Evolutionary conservation across 2,329 filamentous ascomycete genomes (phyloP), one percentile per base, ranked within the genome.

Genomic region (Hypoxylon sp.): DNA sequence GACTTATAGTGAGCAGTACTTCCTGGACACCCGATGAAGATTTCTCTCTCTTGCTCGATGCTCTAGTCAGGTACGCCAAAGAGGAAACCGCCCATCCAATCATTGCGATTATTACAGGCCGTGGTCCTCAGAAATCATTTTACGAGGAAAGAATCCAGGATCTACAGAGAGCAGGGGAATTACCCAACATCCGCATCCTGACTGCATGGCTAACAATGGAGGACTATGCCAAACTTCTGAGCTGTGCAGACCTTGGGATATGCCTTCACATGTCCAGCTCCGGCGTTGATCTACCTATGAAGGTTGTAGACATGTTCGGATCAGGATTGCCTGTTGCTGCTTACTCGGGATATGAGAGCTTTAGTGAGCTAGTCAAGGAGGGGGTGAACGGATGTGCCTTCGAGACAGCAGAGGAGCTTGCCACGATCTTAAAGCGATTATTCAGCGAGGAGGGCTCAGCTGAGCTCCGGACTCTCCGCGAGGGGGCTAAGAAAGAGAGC

Each of bases 221-320:
- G 60, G 92, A 97, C 78, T 99, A 99, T 77, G 95, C 96, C 0
- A 85, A 84, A 0, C 85, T 99, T 3, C 88, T 99, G 30, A 92
- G 91, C 10, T 91, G 91, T 48, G 94, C 96, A 2, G 95, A 98
- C 74, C 83, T 99, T 0, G 96, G 96, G 9, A 89, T 99, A 23
- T 97, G 93, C 62, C 83, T 99, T 25, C 96, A 99, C 81, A 97
- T 89, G 71, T 98, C 94, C 13, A 97, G 92, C 72, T 97, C 93
- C 2, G 96, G 96, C 1, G 94, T 99, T 0, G 96, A 99, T 79
- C 83, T 99, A 19, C 96, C 96, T 0, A 99, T 99, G 96, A 99
- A 99, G 81, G 94, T 99, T 0, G 94, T 99, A 13, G 96, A 99
- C 78, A 98, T 99, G 94, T 98, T 99, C 78, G 96, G 96, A 2